These are phyloP conservation scores for Jackrogersella minutella DNA, from an alignment of 495 filamentous ascomycete genomes.

Conservation along the genomic window DNA sequence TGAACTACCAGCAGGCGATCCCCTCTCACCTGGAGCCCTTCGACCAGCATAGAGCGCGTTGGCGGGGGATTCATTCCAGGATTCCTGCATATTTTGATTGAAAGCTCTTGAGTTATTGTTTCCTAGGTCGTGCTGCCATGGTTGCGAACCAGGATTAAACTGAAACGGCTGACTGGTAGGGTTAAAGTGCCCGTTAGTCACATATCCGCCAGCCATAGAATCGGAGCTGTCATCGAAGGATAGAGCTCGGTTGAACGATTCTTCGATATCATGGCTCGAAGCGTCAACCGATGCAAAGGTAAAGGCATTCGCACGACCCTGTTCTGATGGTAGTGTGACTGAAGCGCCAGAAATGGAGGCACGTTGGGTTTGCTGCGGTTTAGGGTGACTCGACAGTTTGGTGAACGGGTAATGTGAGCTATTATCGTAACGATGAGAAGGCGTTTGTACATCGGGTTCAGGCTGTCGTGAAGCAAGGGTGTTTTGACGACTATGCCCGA, in stretches of 20 bases:
- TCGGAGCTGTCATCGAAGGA: conserved; percentile 27
- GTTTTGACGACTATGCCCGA: conserved; percentile 27
- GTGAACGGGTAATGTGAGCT: conserved; percentile 24
- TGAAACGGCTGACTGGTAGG: conserved; percentile 40
- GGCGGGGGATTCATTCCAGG: conserved; percentile 19
- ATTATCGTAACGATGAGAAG: conserved; percentile 27
- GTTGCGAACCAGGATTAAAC: conserved; percentile 48
- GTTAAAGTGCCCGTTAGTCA: conserved; percentile 31
- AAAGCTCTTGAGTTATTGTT: conserved; percentile 26
- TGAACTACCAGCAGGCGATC: conserved; percentile 64
- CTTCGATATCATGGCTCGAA: conserved; percentile 29
- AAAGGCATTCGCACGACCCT: conserved; percentile 21
- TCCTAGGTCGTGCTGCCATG: conserved; percentile 47
- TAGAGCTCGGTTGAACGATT: conserved; percentile 22
- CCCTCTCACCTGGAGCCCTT: conserved; percentile 38
- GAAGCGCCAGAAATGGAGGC: conserved; percentile 35
- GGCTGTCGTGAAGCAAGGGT: conserved; percentile 30
- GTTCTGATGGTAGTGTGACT: conserved; percentile 22
- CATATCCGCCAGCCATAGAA: not conserved
- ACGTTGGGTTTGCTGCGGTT: conserved; percentile 25
- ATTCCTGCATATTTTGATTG: conserved; percentile 24
- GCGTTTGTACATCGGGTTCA: conserved; percentile 19
- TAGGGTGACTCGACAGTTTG: conserved; percentile 8
- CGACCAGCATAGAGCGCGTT: conserved; percentile 4
- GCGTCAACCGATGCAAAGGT: conserved; percentile 16